Percentiles rank a stretch among this genome's conserved stretches.
Evolutionary conservation across 768 basidiomycete genomes (phyloP).

Genomic region (Daedaleopsis nitida): DNA sequence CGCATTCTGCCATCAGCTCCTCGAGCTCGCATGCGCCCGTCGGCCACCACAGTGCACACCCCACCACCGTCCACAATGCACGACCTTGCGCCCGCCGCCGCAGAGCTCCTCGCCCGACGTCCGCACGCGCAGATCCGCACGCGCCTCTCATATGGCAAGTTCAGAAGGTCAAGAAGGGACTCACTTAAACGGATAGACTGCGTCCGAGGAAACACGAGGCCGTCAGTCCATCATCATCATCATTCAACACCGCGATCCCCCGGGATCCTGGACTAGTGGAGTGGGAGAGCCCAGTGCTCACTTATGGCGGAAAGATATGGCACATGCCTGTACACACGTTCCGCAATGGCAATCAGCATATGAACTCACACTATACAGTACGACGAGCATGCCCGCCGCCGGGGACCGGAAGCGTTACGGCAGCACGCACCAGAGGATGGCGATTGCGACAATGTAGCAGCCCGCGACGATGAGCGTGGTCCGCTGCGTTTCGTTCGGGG

Average conservation of each 20-base stretch:
- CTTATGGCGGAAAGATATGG: slow-evolving; percentile 72
- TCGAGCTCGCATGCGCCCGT: not conserved
- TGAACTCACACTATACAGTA: too few relatives aligned
- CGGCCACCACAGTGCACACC: too few relatives aligned
- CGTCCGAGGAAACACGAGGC: not conserved
- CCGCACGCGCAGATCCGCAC: too few relatives aligned
- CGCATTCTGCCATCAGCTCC: too few relatives aligned
- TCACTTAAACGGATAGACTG: slow-evolving; percentile 93
- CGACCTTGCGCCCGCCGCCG: too few relatives aligned
- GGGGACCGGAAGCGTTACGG: too few relatives aligned
- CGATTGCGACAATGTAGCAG: slow-evolving; percentile 71
- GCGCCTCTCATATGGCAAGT: too few relatives aligned
- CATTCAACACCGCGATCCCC: not conserved
- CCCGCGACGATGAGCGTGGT: slow-evolving; percentile 82
- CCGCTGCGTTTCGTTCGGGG: slow-evolving; percentile 72
- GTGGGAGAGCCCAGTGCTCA: too few relatives aligned
- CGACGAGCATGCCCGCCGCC: too few relatives aligned
- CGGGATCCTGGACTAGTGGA: too few relatives aligned
- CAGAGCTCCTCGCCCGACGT: too few relatives aligned
- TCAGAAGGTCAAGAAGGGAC: slow-evolving; percentile 27
- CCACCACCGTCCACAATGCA: not conserved
- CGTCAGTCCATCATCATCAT: not conserved
- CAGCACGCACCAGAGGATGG: slow-evolving; percentile 69
- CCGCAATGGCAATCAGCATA: too few relatives aligned
- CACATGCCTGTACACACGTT: slow-evolving; percentile 59